A percentile compares a stretch with the other conserved stretches of the same genome.
Conservation (phyloP, 352 stramenopile genomes). For the Phytophthora sansomeana region DNA sequence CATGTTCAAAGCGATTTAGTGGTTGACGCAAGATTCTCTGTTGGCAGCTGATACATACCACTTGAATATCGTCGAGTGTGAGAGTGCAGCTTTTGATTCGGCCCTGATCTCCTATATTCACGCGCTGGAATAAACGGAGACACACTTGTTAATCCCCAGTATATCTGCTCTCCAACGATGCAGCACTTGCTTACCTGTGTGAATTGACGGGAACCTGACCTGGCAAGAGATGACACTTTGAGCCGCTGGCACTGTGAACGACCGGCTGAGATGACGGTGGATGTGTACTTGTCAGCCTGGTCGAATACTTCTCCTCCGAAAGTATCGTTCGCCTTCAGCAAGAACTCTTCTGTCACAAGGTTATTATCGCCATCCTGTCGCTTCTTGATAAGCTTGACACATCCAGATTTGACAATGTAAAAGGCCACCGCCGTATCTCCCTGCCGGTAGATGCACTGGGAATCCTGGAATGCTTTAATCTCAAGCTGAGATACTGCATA, state of each 20-base stretch:
- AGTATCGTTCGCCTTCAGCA: conserved; percentile 81
- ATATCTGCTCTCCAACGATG: neutral
- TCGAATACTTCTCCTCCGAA: conserved; percentile 75
- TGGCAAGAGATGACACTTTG: conserved; percentile 60
- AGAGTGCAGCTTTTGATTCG: conserved; percentile 62
- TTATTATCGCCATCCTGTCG: conserved; percentile 39
- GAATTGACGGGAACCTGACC: conserved; percentile 64
- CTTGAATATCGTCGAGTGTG: conserved; percentile 69
- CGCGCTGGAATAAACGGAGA: conserved; percentile 35
- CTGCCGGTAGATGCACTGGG: conserved; percentile 66
- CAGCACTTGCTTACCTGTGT: conserved; percentile 46
- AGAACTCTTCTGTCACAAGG: conserved; percentile 48
- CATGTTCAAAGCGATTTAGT: neutral
- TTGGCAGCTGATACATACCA: conserved; percentile 40
- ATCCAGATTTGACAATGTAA: conserved; percentile 84
- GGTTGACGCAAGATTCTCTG: neutral
- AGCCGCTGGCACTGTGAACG: conserved; percentile 71
- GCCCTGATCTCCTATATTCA: conserved; percentile 55
- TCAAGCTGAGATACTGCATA: conserved; percentile 77
- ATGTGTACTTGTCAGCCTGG: conserved; percentile 56
- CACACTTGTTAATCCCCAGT: conserved; percentile 8
- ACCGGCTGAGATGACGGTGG: conserved; percentile 67
- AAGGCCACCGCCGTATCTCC: conserved; percentile 65
- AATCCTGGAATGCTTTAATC: conserved; percentile 79
- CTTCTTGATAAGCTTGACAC: conserved; percentile 75